These are phyloP conservation scores for Xanthoconium separans DNA, from an alignment of 1,284 basidiomycete genomes.

Conservation along the genomic window DNA sequence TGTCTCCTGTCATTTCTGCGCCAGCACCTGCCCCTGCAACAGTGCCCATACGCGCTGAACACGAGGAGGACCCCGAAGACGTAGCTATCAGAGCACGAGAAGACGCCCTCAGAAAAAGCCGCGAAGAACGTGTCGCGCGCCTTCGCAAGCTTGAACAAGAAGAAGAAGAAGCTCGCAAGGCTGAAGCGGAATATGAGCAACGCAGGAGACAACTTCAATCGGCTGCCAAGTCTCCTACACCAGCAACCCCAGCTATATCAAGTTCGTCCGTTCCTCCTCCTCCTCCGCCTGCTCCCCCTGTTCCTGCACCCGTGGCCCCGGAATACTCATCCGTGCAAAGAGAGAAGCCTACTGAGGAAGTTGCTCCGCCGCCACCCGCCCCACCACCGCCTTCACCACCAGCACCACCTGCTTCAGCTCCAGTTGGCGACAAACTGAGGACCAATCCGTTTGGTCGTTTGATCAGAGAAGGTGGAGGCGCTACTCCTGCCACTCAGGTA, in stretches of 20 bases:
- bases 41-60: constrained; percentile 37
- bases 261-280: constrained; percentile 23
- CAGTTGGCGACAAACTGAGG: constrained; percentile 39
- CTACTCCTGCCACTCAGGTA: constrained; percentile 26
- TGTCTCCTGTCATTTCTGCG: constrained; percentile 32
- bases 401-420: constrained; percentile 28
- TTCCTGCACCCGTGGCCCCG: constrained; percentile 21
- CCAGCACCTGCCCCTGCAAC: constrained; percentile 32
- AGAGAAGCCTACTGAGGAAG: constrained; percentile 23
- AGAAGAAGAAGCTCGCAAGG: constrained; percentile 64
- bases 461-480: constrained; percentile 46
- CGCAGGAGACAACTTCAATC: constrained; percentile 40
- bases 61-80: constrained; percentile 63
- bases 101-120: constrained; percentile 63
- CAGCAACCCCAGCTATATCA: neutral
- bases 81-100: constrained; percentile 60
- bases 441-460: constrained; percentile 75
- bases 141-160: constrained; percentile 69
- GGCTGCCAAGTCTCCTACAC: constrained; percentile 40
- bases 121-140: constrained; percentile 62
- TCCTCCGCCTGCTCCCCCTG: constrained; percentile 8
- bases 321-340: constrained; percentile 34
- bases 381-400: constrained; percentile 39
- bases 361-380: constrained; percentile 31
- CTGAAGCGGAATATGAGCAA: constrained; percentile 60